Percentiles rank a stretch among this genome's conserved stretches.
Conservation (phyloP, 1,139 yeast genomes). For the Protomyces inouyei region DNA sequence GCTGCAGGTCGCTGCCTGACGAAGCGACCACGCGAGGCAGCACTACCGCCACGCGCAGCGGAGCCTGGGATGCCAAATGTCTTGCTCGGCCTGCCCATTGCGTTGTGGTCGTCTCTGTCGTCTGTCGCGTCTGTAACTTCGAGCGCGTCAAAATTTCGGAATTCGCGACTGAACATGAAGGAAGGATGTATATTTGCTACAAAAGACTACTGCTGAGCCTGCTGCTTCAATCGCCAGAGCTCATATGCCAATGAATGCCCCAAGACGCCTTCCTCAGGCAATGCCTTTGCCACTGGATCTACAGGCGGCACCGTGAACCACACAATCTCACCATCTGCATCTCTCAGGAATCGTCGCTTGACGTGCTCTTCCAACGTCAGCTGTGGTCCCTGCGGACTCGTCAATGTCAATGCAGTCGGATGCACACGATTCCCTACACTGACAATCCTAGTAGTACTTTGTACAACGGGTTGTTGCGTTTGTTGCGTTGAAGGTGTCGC, state of each 20-base stretch:
- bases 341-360: slow-evolving; percentile 30
- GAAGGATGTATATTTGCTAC: not conserved
- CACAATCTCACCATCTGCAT: slow-evolving; percentile 33
- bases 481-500: not conserved
- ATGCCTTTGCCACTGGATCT: slow-evolving; percentile 27
- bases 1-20: not conserved
- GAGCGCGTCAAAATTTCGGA: not conserved
- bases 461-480: not conserved
- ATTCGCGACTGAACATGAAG: not conserved
- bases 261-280: not conserved
- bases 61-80: slow-evolving; percentile 21
- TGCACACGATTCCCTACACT: not conserved
- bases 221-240: not conserved
- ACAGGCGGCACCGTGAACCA: slow-evolving; percentile 37
- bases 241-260: not conserved
- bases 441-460: not conserved
- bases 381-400: not conserved
- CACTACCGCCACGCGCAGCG: not conserved
- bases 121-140: not conserved
- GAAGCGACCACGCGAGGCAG: slow-evolving; percentile 9
- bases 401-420: not conserved
- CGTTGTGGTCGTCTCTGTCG: not conserved
- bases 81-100: slow-evolving; percentile 14
- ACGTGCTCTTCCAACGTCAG: slow-evolving; percentile 30
- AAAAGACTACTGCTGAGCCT: not conserved